These are phyloP conservation scores for Zygoascus flipseniorum DNA, from an alignment of 805 yeast species.

Conservation along the genomic window DNA sequence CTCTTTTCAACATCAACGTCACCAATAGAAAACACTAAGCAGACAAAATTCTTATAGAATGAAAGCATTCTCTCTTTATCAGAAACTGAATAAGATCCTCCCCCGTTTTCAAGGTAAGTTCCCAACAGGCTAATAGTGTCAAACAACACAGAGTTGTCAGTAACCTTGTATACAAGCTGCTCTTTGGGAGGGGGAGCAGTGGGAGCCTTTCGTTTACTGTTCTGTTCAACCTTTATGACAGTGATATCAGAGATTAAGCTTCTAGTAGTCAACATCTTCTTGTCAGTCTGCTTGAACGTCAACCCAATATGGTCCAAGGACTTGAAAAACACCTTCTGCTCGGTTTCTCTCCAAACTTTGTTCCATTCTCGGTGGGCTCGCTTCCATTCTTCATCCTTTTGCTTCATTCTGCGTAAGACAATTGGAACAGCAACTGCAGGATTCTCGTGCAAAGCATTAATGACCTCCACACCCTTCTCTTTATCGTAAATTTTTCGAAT, in stretches of 20 bases:
- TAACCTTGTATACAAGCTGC: constrained; percentile 53
- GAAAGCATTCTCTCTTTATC: constrained; percentile 73
- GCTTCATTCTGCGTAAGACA: constrained; percentile 84
- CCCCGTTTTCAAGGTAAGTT: constrained; percentile 55
- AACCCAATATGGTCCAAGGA: constrained; percentile 92
- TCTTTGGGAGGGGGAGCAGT: constrained; percentile 80
- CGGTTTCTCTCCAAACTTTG: constrained; percentile 97
- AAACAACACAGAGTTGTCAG: constrained; percentile 57
- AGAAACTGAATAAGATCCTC: constrained; percentile 64
- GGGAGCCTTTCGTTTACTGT: constrained; percentile 73
- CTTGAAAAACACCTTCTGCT: constrained; percentile 87
- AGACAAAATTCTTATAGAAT: constrained; percentile 61
- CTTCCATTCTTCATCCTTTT: constrained; percentile 98
- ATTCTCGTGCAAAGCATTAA: constrained; percentile 89
- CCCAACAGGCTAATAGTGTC: constrained; percentile 66
- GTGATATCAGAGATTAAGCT: constrained; percentile 86
- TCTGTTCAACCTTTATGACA: constrained; percentile 83
- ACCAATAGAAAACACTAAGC: constrained; percentile 53
- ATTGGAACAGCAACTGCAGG: constrained; percentile 95
- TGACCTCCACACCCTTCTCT: constrained; percentile 92
- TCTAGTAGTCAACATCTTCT: constrained; percentile 81
- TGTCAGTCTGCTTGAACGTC: constrained; percentile 94
- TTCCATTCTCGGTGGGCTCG: constrained; percentile 98
- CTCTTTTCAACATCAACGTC: constrained; percentile 23
- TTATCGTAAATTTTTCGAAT: constrained; percentile 87